phyloP scores from a whole-genome alignment of 179 eudicot genomes.

The Beta lomatogona region DNA sequence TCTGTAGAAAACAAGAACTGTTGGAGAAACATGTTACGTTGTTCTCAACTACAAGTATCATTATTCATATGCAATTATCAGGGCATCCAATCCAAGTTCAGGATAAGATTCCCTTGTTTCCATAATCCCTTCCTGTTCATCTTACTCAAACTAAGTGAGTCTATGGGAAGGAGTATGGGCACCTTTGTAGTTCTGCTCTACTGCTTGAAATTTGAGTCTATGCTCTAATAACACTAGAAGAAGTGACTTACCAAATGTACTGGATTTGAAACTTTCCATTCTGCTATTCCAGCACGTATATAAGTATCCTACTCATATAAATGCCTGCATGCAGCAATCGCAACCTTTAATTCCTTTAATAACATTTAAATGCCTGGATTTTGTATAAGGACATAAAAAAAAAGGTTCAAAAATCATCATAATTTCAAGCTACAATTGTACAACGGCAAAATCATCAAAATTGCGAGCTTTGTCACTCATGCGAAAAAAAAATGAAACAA shows the following conservation, averaged over 20 bases:
- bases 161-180: background rate
- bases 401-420: background rate
- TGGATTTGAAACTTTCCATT: slow-evolving; percentile 87
- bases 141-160: slow-evolving; percentile 81
- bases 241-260: slow-evolving; percentile 73
- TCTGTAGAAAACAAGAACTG: too few relatives aligned
- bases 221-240: slow-evolving; percentile 1
- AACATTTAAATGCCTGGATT: background rate
- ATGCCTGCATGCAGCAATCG: slow-evolving; percentile 51
- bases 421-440: background rate
- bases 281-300: slow-evolving; percentile 87
- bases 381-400: background rate
- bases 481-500: background rate
- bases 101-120: too few relatives aligned
- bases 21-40: too few relatives aligned
- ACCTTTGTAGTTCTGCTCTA: background rate
- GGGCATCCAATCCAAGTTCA: too few relatives aligned
- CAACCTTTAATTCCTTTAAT: background rate
- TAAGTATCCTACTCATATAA: slow-evolving; percentile 86
- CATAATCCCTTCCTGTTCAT: too few relatives aligned
- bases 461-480: background rate
- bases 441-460: background rate
- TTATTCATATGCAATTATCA: too few relatives aligned
- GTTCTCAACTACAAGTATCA: too few relatives aligned
- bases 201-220: background rate